phyloP scores from a whole-genome alignment of 805 yeast genomes.

The Kazachstania bromeliacearum region DNA sequence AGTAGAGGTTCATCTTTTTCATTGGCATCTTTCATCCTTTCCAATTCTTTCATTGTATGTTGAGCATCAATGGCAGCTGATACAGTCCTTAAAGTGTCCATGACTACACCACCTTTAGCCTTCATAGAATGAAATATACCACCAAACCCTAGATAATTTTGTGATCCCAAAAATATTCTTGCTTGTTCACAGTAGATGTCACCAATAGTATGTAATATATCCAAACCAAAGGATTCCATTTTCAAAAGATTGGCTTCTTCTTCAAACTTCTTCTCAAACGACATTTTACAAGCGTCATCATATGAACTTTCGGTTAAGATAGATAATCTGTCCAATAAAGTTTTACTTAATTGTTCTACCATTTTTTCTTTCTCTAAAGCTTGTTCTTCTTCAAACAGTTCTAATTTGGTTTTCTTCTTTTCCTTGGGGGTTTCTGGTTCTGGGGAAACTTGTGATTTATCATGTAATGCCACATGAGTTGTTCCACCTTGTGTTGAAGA shows the following conservation, averaged over 20 bases:
- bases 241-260: constrained; percentile 79
- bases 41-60: constrained; percentile 62
- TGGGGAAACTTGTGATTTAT: neutral
- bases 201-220: constrained; percentile 69
- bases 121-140: constrained; percentile 66
- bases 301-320: constrained; percentile 54
- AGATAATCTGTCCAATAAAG: constrained; percentile 46
- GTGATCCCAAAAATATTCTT: constrained; percentile 55
- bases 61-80: constrained; percentile 74
- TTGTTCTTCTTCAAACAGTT: constrained; percentile 70
- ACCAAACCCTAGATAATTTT: constrained; percentile 53
- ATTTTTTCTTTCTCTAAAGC: constrained; percentile 54
- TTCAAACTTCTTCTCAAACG: constrained; percentile 55
- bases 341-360: constrained; percentile 51
- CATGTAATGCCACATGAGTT: neutral
- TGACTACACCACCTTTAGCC: constrained; percentile 64
- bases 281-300: constrained; percentile 48
- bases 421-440: constrained; percentile 2
- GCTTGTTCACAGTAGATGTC: constrained; percentile 58
- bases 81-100: constrained; percentile 62
- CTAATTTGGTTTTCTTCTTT: constrained; percentile 39
- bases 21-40: constrained; percentile 51
- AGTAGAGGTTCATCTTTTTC: constrained; percentile 32
- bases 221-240: constrained; percentile 79
- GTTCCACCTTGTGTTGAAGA: neutral